Percentiles rank a stretch among this genome's conserved stretches.
Conservation (phyloP, 208 protist genomes). For the Porcisia deanei region DNA sequence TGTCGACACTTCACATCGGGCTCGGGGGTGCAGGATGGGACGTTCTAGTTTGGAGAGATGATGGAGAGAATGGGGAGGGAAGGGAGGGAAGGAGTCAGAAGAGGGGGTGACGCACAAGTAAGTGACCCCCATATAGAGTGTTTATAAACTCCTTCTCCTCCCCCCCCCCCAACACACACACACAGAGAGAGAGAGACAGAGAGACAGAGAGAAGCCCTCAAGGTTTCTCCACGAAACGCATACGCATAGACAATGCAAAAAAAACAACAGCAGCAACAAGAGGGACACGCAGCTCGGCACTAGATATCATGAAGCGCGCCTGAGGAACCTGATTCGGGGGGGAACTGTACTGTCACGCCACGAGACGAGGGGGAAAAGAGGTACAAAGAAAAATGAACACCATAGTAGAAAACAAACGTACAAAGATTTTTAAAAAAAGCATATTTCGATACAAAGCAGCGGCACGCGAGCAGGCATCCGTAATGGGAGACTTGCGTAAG, state of each 20-base stretch:
- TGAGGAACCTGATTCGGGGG: too few relatives aligned
- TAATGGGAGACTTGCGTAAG: background rate
- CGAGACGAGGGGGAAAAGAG: background rate
- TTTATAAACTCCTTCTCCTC: background rate
- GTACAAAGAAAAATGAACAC: too few relatives aligned
- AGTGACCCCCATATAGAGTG: too few relatives aligned
- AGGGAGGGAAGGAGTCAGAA: background rate
- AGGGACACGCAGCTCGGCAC: background rate
- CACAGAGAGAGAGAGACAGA: constrained; percentile 12
- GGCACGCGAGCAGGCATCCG: background rate
- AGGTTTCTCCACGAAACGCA: too few relatives aligned
- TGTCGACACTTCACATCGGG: too few relatives aligned
- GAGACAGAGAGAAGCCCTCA: background rate
- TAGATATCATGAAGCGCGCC: background rate
- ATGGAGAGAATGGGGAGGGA: background rate
- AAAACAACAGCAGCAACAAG: background rate
- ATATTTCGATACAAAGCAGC: background rate
- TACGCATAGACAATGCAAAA: too few relatives aligned
- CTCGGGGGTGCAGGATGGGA: too few relatives aligned
- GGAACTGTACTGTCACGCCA: background rate
- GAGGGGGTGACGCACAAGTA: background rate
- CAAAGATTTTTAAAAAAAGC: too few relatives aligned
- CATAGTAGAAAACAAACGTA: too few relatives aligned
- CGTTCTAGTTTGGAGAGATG: too few relatives aligned
- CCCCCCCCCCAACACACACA: background rate